These are phyloP conservation scores for Globisporangium carolinianum DNA, from an alignment of 352 stramenopile species.

Conservation along the genomic window DNA sequence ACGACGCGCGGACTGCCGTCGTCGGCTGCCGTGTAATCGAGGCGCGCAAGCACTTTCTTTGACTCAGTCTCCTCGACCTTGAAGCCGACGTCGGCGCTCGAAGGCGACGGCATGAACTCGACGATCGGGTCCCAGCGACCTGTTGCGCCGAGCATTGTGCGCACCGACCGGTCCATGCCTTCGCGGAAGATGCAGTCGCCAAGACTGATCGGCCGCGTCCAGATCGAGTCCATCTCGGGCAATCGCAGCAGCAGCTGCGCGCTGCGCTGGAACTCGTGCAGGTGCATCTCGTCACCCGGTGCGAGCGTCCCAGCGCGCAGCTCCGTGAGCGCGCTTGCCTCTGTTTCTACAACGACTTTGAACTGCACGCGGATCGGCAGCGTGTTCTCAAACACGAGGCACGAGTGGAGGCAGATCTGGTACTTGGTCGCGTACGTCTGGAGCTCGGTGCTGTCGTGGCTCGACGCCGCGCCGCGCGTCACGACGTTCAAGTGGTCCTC, in stretches of 20 bases:
- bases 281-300: slow-evolving; percentile 74
- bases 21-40: slow-evolving; percentile 80
- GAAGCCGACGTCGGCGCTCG: slow-evolving; percentile 45
- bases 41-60: slow-evolving; percentile 58
- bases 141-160: slow-evolving; percentile 48
- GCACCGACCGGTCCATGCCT: slow-evolving; percentile 57
- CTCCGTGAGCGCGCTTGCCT: background rate
- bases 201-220: slow-evolving; percentile 59
- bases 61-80: slow-evolving; percentile 60
- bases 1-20: slow-evolving; percentile 80
- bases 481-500: slow-evolving; percentile 79
- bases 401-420: slow-evolving; percentile 79
- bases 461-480: slow-evolving; percentile 40
- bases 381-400: slow-evolving; percentile 83
- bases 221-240: slow-evolving; percentile 84
- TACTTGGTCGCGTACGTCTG: slow-evolving; percentile 86
- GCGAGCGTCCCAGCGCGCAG: slow-evolving; percentile 66
- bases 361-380: slow-evolving; percentile 82
- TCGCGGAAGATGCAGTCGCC: slow-evolving; percentile 82
- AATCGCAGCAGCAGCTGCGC: slow-evolving; percentile 63
- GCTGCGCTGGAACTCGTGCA: slow-evolving; percentile 80
- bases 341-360: slow-evolving; percentile 49
- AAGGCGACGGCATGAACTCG: slow-evolving; percentile 60
- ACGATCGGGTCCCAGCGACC: slow-evolving; percentile 55
- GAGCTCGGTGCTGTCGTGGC: slow-evolving; percentile 33